A percentile compares a stretch with the other conserved stretches of the same genome.
Evolutionary conservation across 306 rosid genomes (phyloP).

Genomic region (Citrullus amarus): DNA sequence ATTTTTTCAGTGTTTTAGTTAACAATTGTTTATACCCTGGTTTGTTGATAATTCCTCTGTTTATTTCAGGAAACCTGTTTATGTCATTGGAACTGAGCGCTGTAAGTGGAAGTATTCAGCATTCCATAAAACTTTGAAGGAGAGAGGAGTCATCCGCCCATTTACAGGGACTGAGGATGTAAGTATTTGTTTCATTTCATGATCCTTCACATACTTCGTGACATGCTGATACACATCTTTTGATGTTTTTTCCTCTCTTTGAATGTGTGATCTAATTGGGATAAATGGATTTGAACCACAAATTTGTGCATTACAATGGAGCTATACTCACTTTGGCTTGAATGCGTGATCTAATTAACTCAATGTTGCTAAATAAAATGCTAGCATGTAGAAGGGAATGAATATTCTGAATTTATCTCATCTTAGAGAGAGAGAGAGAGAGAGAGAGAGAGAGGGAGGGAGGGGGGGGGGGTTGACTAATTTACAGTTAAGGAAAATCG

Average conservation of each 20-base stretch:
- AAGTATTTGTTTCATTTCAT: conserved; percentile 20
- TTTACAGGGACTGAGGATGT: conserved; percentile 94
- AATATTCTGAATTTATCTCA: neutral
- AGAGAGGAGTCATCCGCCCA: conserved; percentile 64
- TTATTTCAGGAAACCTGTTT: conserved; percentile 74
- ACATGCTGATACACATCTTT: neutral
- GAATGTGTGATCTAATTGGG: too few species aligned
- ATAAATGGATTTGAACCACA: too few species aligned
- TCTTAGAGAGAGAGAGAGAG: neutral
- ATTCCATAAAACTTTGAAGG: conserved; percentile 61
- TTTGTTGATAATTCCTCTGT: neutral
- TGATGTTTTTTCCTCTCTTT: neutral
- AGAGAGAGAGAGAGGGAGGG: too few species aligned
- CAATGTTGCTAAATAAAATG: neutral
- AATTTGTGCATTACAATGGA: too few species aligned
- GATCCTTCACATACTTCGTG: neutral
- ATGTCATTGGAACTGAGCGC: conserved; percentile 59
- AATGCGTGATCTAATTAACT: neutral
- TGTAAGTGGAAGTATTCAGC: conserved; percentile 86
- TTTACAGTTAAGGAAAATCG: neutral
- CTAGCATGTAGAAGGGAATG: neutral
- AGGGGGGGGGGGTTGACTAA: too few species aligned
- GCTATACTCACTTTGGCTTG: too few species aligned
- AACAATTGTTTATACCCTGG: neutral
- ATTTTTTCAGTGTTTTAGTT: neutral